phyloP scores from a whole-genome alignment of 2,329 filamentous ascomycete genomes.

The Thelonectria olida region DNA sequence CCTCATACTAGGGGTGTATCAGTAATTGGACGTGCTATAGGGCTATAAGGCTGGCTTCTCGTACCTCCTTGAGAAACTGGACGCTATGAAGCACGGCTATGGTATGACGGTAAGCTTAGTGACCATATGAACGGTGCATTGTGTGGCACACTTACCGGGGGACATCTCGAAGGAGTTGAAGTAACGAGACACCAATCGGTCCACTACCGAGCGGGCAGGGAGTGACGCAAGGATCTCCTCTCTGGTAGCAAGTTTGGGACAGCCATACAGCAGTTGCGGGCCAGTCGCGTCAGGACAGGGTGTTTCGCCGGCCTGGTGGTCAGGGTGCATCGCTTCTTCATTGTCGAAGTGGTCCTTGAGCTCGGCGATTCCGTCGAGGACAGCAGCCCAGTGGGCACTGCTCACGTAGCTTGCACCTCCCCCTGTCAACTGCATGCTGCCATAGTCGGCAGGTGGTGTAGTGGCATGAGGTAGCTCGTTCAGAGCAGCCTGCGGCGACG shows the following conservation, averaged over 20 bases:
- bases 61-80: conserved; percentile 4
- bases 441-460: conserved; percentile 36
- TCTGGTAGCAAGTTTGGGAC: conserved; percentile 26
- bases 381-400: conserved; percentile 51
- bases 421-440: conserved; percentile 41
- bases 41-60: too few species aligned
- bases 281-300: background rate
- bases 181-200: conserved; percentile 48
- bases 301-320: background rate
- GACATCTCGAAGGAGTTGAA: conserved; percentile 47
- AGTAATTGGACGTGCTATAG: background rate
- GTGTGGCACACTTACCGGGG: background rate
- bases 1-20: conserved; percentile 47
- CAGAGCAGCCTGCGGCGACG: background rate
- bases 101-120: background rate
- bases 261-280: conserved; percentile 45
- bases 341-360: conserved; percentile 48
- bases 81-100: background rate
- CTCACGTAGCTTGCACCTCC: conserved; percentile 46
- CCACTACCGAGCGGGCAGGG: conserved; percentile 44
- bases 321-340: conserved; percentile 32
- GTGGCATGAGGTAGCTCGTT: background rate
- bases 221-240: conserved; percentile 46
- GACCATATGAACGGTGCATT: background rate
- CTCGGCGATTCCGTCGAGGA: conserved; percentile 52